These are phyloP conservation scores for Pythium guiyangense DNA, from an alignment of 352 stramenopile species.

Conservation along the genomic window DNA sequence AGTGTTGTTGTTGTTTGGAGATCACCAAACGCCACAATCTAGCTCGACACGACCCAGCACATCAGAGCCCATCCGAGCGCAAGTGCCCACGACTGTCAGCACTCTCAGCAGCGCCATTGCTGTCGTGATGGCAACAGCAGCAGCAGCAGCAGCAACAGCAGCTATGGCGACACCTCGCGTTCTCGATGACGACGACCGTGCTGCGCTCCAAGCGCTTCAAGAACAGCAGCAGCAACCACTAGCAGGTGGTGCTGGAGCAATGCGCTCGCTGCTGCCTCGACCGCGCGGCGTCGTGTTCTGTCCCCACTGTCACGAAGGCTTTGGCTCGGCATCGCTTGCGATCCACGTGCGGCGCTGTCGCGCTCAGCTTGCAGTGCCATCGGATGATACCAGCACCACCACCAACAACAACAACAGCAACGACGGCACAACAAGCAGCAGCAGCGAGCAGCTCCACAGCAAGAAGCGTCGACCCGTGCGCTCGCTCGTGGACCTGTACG, in stretches of 20 bases:
- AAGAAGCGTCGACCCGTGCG: slow-evolving; percentile 18
- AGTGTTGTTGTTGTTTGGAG: no score
- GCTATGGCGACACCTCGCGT: no score
- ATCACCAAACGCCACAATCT: no score
- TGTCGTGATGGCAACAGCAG: neutral
- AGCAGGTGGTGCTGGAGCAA: neutral
- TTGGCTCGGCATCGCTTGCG: slow-evolving; percentile 48
- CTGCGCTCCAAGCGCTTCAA: slow-evolving; percentile 32
- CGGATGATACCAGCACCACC: no score
- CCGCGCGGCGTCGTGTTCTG: slow-evolving; percentile 26
- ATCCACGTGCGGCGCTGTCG: slow-evolving; percentile 67
- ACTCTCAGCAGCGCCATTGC: no score
- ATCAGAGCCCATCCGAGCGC: no score
- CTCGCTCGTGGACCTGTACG: slow-evolving; percentile 57
- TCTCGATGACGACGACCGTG: slow-evolving; percentile 30
- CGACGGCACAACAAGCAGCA: no score
- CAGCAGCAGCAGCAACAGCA: no score
- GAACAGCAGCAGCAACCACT: no score
- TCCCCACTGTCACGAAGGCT: slow-evolving; percentile 53
- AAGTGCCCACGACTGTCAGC: neutral
- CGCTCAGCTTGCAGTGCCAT: slow-evolving; percentile 16
- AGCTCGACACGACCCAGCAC: neutral
- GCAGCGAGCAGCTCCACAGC: slow-evolving; percentile 7
- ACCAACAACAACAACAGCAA: slow-evolving; percentile 9
- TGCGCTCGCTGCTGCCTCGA: slow-evolving; percentile 11